Evolutionary conservation across 2,329 filamentous ascomycete species (phyloP).

Genomic region (Botrytis fragariae): DNA sequence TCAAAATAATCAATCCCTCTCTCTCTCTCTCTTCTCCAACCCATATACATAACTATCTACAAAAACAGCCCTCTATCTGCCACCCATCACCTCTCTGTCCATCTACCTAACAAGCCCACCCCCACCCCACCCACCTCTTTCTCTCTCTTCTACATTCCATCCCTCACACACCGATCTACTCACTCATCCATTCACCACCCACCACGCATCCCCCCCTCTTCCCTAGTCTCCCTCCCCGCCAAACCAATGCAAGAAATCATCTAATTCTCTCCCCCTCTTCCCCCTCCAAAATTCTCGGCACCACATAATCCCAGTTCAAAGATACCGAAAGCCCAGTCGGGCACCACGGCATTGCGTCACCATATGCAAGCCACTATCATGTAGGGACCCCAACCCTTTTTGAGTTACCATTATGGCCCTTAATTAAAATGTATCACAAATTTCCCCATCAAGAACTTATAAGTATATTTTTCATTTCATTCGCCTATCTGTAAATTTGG

Average conservation of each 20-base stretch:
- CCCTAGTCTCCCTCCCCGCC: not conserved
- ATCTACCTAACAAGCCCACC: not conserved
- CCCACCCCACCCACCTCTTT: not conserved
- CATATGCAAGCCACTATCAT: not conserved
- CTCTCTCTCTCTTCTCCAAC: no score
- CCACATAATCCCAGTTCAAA: not conserved
- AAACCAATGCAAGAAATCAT: not conserved
- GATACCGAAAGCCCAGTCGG: not conserved
- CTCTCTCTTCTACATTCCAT: not conserved
- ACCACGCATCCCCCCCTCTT: not conserved
- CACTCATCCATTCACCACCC: not conserved
- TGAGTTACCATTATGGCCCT: not conserved
- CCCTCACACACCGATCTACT: not conserved
- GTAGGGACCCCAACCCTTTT: not conserved
- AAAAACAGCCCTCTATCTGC: not conserved
- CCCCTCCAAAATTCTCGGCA: not conserved
- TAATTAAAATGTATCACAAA: not conserved
- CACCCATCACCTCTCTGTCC: no score
- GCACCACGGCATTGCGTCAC: not conserved
- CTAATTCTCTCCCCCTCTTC: not conserved
- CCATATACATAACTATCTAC: no score
- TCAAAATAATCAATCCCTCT: not conserved
- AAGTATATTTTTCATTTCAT: not conserved
- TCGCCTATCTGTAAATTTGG: not conserved
- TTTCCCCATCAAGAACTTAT: not conserved